Percentiles rank a stretch among this genome's conserved stretches.
phyloP scores from a whole-genome alignment of 2,329 filamentous ascomycete species.

The Aureobasidium sp. region DNA sequence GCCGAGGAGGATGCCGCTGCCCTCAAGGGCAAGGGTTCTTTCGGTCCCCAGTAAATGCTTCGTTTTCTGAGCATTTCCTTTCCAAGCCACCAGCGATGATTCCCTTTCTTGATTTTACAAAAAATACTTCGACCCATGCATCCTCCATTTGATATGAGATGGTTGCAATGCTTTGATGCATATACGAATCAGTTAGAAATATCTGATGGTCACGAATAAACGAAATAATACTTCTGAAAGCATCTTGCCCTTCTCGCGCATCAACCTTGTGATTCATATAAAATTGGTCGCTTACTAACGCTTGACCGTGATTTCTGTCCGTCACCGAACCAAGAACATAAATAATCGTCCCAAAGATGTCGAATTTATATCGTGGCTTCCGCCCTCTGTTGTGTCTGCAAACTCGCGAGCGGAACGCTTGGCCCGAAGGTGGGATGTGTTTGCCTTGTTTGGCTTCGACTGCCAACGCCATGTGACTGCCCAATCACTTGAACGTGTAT shows the following conservation, averaged over 20 bases:
- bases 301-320: no score
- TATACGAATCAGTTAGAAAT: conserved; percentile 15
- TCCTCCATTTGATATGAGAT: conserved; percentile 10
- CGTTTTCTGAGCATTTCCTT: not conserved
- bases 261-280: not conserved
- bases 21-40: conserved; percentile 53
- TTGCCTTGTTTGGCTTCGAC: conserved; percentile 12
- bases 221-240: conserved; percentile 12
- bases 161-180: conserved; percentile 11
- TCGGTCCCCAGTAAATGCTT: conserved; percentile 27
- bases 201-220: conserved; percentile 17
- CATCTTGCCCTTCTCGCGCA: not conserved
- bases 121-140: conserved; percentile 11
- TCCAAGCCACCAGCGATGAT: not conserved
- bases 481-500: not conserved
- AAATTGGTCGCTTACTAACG: not conserved
- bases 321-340: no score
- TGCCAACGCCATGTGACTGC: conserved; percentile 9
- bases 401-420: not conserved
- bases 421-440: conserved; percentile 9
- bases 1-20: conserved; percentile 61
- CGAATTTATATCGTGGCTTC: not conserved
- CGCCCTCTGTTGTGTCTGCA: conserved; percentile 1
- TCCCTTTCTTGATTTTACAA: conserved; percentile 13
- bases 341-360: no score